Percentiles rank a stretch among this genome's conserved stretches.
phyloP scores from a whole-genome alignment of 1,139 yeast species.

The Scheffersomyces insectosa region DNA sequence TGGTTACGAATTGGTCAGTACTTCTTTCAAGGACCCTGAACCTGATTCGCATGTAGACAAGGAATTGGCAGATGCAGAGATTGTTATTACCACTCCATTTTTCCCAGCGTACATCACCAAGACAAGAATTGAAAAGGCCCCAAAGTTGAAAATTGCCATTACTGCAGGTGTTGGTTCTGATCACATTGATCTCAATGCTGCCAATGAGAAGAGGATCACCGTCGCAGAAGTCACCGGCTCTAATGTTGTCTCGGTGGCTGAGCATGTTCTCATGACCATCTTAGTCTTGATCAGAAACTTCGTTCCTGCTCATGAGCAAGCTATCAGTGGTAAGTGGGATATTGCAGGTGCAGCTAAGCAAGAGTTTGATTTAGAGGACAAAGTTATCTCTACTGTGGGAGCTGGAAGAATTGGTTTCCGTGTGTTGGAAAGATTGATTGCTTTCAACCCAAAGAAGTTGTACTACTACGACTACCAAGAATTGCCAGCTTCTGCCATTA shows the following conservation, averaged over 20 bases:
- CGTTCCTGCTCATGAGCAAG: conserved; percentile 76
- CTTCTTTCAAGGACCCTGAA: conserved; percentile 71
- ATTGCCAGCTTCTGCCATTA: conserved; percentile 57
- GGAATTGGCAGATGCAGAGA: conserved; percentile 69
- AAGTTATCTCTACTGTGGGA: conserved; percentile 77
- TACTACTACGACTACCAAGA: conserved; percentile 77
- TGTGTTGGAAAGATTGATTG: conserved; percentile 68
- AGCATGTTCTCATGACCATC: conserved; percentile 77
- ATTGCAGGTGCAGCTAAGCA: conserved; percentile 77
- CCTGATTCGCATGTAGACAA: conserved; percentile 57
- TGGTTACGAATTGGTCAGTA: conserved; percentile 70
- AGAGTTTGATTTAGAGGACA: conserved; percentile 74
- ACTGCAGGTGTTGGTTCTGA: conserved; percentile 90
- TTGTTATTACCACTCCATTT: conserved; percentile 81
- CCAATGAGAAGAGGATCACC: conserved; percentile 61
- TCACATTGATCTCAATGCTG: conserved; percentile 74
- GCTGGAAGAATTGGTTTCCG: conserved; percentile 83
- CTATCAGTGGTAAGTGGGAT: conserved; percentile 59
- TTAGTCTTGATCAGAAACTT: conserved; percentile 72
- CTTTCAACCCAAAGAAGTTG: conserved; percentile 74
- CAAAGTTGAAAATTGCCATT: conserved; percentile 68
- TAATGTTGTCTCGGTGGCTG: conserved; percentile 79
- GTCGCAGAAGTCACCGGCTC: conserved; percentile 84
- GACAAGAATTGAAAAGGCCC: conserved; percentile 68
- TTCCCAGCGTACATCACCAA: conserved; percentile 76